Percentiles rank a stretch among this genome's conserved stretches.
phyloP scores from a whole-genome alignment of 345 rosid species.

The Clarkia xantiana region DNA sequence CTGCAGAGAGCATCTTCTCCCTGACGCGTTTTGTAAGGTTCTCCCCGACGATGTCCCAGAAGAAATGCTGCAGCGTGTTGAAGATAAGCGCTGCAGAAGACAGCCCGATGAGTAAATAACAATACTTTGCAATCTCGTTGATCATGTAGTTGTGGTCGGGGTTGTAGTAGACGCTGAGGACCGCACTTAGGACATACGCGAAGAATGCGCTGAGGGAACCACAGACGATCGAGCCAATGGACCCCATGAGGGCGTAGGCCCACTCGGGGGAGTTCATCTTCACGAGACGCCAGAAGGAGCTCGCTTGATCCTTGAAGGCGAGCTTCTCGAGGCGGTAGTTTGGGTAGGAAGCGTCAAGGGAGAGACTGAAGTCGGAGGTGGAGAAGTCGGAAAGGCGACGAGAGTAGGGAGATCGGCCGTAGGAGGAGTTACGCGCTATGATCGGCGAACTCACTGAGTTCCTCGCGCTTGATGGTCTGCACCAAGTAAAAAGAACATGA shows the following conservation, averaged over 20 bases:
- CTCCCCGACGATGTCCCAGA: constrained; percentile 98
- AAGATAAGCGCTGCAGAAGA: constrained; percentile 89
- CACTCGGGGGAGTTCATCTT: constrained; percentile 98
- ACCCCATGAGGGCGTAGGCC: constrained; percentile 80
- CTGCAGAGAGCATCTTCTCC: constrained; percentile 80
- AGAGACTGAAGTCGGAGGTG: constrained; percentile 91
- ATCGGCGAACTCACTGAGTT: constrained; percentile 97
- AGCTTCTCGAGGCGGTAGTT: constrained; percentile 75
- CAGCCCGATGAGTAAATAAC: constrained; percentile 81
- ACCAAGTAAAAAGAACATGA: constrained; percentile 11
- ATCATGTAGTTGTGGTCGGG: constrained; percentile 78
- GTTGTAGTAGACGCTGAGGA: constrained; percentile 77
- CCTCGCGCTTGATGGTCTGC: constrained; percentile 96
- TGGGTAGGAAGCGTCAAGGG: constrained; percentile 60
- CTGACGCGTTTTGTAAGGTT: constrained; percentile 92
- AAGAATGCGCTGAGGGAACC: constrained; percentile 94
- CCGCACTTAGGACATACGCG: constrained; percentile 90
- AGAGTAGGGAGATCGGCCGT: constrained; percentile 93
- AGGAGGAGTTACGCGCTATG: constrained; percentile 82
- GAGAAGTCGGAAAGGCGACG: constrained; percentile 93
- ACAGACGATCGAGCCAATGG: constrained; percentile 76
- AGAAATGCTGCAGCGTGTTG: constrained; percentile 88
- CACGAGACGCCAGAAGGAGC: constrained; percentile 92
- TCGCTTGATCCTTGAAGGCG: constrained; percentile 90
- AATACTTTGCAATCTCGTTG: constrained; percentile 72